Evolutionary conservation across 345 rosid species (phyloP).

Genomic region (Citrus glauca): DNA sequence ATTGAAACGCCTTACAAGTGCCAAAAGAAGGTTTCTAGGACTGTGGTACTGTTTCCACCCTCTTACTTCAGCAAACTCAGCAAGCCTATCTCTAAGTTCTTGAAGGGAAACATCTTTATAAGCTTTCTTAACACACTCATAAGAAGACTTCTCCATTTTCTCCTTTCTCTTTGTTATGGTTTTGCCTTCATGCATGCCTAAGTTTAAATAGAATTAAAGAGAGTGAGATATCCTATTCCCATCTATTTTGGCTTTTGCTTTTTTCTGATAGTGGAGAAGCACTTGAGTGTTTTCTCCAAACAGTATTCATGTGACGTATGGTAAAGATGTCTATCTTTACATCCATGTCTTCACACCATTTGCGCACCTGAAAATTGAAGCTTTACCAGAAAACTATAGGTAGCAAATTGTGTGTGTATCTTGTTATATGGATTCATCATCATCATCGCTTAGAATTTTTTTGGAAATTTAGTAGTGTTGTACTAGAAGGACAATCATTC

Average conservation of each 20-base stretch:
- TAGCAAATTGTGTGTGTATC: background rate
- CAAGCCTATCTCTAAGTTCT: slow-evolving; percentile 40
- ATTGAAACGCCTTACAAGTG: slow-evolving; percentile 32
- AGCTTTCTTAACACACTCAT: slow-evolving; percentile 1
- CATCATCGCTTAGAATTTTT: background rate
- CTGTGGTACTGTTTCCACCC: slow-evolving; percentile 56
- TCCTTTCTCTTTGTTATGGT: background rate
- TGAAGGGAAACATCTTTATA: slow-evolving; percentile 38
- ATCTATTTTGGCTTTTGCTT: background rate
- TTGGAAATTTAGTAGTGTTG: background rate
- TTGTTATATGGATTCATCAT: background rate
- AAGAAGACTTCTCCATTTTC: slow-evolving; percentile 12
- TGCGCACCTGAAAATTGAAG: background rate
- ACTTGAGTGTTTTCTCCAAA: slow-evolving; percentile 17
- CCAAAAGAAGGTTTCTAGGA: slow-evolving; percentile 58
- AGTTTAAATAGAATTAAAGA: slow-evolving; percentile 17
- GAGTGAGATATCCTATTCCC: background rate
- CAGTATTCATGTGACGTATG: slow-evolving; percentile 23
- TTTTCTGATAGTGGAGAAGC: slow-evolving; percentile 18
- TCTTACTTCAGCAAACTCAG: slow-evolving; percentile 45
- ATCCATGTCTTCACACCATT: slow-evolving; percentile 29
- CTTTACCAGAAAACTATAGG: background rate
- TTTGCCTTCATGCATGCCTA: slow-evolving; percentile 5
- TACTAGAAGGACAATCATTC: slow-evolving; percentile 6
- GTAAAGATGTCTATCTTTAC: slow-evolving; percentile 16